Evolutionary conservation across 2,329 filamentous ascomycete species (phyloP).

Genomic region (Grosmannia serpens): DNA sequence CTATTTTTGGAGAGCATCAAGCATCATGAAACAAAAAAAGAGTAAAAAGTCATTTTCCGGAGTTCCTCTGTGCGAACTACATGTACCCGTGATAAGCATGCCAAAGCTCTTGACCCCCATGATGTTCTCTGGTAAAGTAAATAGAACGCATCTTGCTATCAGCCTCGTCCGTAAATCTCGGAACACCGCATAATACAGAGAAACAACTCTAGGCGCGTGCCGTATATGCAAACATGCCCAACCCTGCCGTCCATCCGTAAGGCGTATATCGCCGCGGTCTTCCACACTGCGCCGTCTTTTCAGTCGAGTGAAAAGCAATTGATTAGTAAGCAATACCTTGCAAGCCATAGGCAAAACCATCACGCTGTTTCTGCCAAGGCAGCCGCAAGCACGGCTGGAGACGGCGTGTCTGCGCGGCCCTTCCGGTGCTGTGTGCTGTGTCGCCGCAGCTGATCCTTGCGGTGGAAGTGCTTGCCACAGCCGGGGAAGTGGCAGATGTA

Average conservation of each 20-base stretch:
- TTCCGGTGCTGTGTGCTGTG: slow-evolving; percentile 32
- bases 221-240: neutral
- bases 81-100: neutral
- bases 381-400: neutral
- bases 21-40: neutral
- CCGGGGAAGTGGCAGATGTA: slow-evolving; percentile 34
- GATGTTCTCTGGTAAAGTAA: neutral
- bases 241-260: neutral
- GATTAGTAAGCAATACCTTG: neutral
- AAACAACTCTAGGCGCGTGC: no score
- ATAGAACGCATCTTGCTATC: no score
- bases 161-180: no score
- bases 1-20: neutral
- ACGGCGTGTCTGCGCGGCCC: neutral
- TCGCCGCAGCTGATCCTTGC: slow-evolving; percentile 48
- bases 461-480: slow-evolving; percentile 46
- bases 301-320: neutral
- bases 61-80: neutral
- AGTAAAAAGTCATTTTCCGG: slow-evolving; percentile 1
- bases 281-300: neutral
- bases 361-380: neutral
- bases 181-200: no score
- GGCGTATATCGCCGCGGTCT: neutral
- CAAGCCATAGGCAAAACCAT: neutral
- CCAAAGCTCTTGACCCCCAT: neutral